Evolutionary conservation across 2,329 filamentous ascomycete species (phyloP).

Genomic region (Ophiostoma quercus): DNA sequence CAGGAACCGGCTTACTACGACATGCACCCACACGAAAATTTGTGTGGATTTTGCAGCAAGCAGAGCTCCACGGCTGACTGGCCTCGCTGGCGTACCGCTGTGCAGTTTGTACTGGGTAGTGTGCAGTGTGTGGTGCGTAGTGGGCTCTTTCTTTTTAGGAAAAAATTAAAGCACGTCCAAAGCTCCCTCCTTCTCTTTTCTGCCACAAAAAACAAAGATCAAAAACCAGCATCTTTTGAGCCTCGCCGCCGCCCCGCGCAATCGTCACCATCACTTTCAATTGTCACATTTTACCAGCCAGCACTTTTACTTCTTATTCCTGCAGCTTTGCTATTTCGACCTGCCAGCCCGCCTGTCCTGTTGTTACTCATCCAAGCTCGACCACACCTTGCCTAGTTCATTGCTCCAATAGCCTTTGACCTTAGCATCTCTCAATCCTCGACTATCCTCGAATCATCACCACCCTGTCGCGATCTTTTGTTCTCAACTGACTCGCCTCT

Average conservation of each 20-base stretch:
- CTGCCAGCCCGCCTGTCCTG: background rate
- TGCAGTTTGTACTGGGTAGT: conserved; percentile 11
- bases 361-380: conserved; percentile 12
- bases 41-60: conserved; percentile 22
- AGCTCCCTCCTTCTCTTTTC: conserved; percentile 14
- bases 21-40: conserved; percentile 18
- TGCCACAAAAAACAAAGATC: conserved; percentile 19
- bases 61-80: conserved; percentile 26
- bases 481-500: background rate
- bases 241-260: conserved; percentile 4
- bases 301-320: background rate
- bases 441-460: background rate
- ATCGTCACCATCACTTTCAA: background rate
- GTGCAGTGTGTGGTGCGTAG: conserved; percentile 15
- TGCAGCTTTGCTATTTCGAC: background rate
- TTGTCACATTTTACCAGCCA: background rate
- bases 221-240: conserved; percentile 10
- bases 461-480: background rate
- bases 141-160: conserved; percentile 17
- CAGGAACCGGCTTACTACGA: conserved; percentile 23
- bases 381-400: background rate
- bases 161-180: conserved; percentile 25
- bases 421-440: background rate
- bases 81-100: conserved; percentile 8
- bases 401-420: background rate